Base-by-base conservation (phyloP, 768 basidiomycete genomes). In the Lentinula detonsa region DNA sequence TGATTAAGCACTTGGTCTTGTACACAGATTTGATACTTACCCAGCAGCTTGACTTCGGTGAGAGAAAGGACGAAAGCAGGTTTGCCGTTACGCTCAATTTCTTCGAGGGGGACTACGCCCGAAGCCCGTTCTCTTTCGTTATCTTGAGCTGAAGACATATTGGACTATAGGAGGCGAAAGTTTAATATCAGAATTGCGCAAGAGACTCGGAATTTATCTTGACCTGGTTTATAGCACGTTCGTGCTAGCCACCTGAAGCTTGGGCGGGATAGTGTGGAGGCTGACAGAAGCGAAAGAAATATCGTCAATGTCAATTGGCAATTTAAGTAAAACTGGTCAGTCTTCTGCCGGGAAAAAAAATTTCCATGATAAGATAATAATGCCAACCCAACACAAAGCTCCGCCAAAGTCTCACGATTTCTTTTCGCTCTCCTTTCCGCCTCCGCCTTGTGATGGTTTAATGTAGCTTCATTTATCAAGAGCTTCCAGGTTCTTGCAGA, bases 31-130 rank as follows among this genome's bases (percentile, higher is more conserved):
- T 7, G 85, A 86, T 57, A 85, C 78, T 88, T 85, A 40, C 80
- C 76, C 33, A 88, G 72, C 43, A 88, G 68, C 70, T 87, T 88
- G 57, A 85, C 42, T 70, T 88, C 86, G 6, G 48, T 61, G 62
- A 2, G 35, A 34, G 75, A 76, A 33, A 83, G 72, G 28, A 72
- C 21, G 63, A 70, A 83, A 0, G 81, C 74, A 6, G 75, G 76
- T 16, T 69, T 33, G 6, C 39, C 55, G 9, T 45, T 48, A 5
- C 33, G 45, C 37, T 59, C 57, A 13, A 35, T 48, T 34, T 59
- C 57, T 23, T 59, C 57, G 23, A 59, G 57, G 13, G 57, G 57
- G 16, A 45, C 48, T 9, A 13, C 16, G 7, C 18, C 40, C 4
- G 39, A 39, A 56, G 33, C 39, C 37, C 37, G 7, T 42, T 43